Conservation (phyloP, 345 rosid species). For the Gossypium longicalyx region DNA sequence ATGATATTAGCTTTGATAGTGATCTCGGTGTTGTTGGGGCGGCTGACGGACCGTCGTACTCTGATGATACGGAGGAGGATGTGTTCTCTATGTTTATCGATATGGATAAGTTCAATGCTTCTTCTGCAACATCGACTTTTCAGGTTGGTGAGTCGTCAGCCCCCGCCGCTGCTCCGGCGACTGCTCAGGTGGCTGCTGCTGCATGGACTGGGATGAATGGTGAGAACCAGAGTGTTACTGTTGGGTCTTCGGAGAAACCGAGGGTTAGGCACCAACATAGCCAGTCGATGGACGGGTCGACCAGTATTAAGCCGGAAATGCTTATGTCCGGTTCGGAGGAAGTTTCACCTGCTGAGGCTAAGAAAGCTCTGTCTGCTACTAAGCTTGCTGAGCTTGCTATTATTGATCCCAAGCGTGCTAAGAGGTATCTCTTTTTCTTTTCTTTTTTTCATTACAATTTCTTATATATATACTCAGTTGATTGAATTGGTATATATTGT, state of each 20-base stretch:
- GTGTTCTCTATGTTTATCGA: slow-evolving; percentile 75
- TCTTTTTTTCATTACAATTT: neutral
- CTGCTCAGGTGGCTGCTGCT: slow-evolving; percentile 14
- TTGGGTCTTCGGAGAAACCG: slow-evolving; percentile 58
- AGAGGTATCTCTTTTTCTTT: slow-evolving; percentile 46
- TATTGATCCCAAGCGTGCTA: slow-evolving; percentile 92
- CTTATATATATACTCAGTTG: neutral
- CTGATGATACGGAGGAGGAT: slow-evolving; percentile 89
- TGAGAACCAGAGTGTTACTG: slow-evolving; percentile 31
- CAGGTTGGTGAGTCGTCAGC: slow-evolving; percentile 59
- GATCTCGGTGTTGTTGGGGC: slow-evolving; percentile 86
- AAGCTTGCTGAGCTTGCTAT: slow-evolving; percentile 99
- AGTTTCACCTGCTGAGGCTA: slow-evolving; percentile 44
- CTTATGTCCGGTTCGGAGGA: slow-evolving; percentile 70
- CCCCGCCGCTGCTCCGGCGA: slow-evolving; percentile 14
- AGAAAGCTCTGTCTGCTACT: slow-evolving; percentile 86
- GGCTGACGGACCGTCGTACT: slow-evolving; percentile 66
- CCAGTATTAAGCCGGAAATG: slow-evolving; percentile 73
- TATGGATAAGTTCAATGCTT: slow-evolving; percentile 80
- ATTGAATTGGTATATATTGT: neutral
- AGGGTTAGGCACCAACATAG: slow-evolving; percentile 91
- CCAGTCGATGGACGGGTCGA: slow-evolving; percentile 88
- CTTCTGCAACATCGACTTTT: slow-evolving; percentile 64
- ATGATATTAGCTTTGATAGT: slow-evolving; percentile 83
- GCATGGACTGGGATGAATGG: slow-evolving; percentile 9